These are phyloP conservation scores for Saposhnikovia divaricata DNA, from an alignment of 129 eudicot genomes.

Conservation along the genomic window DNA sequence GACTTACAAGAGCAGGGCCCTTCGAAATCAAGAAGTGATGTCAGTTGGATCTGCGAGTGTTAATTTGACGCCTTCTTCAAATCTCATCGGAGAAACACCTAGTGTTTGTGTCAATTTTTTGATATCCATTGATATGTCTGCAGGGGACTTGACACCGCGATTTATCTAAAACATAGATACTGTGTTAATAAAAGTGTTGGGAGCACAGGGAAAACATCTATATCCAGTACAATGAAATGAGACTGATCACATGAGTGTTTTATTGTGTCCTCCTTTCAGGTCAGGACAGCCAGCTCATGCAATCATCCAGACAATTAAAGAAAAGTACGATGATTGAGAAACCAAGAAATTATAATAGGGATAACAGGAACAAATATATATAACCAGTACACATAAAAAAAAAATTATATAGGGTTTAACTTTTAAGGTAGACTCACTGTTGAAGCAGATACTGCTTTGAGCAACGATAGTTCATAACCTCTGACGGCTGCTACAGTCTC, in stretches of 20 bases:
- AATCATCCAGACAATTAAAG: not conserved
- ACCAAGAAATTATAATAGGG: not conserved
- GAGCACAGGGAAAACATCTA: not conserved
- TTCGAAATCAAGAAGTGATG: slow-evolving; percentile 15
- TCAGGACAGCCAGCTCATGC: not conserved
- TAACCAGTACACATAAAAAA: not conserved
- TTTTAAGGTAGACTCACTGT: slow-evolving; percentile 40
- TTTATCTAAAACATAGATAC: slow-evolving; percentile 44
- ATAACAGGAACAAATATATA: not conserved
- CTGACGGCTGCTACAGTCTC: slow-evolving; percentile 65
- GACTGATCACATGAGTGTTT: not conserved
- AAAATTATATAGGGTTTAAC: not conserved
- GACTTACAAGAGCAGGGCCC: not conserved
- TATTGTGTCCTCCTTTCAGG: not conserved
- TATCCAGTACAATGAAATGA: not conserved
- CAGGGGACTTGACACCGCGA: slow-evolving; percentile 88
- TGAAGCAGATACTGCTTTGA: slow-evolving; percentile 79
- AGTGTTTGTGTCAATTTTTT: slow-evolving; percentile 49
- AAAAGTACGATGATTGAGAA: not conserved
- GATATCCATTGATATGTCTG: slow-evolving; percentile 91
- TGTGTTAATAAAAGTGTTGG: slow-evolving; percentile 1
- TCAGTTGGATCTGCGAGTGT: slow-evolving; percentile 44
- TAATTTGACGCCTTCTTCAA: slow-evolving; percentile 56
- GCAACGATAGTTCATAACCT: slow-evolving; percentile 53
- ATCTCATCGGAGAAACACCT: slow-evolving; percentile 46